phyloP scores from a whole-genome alignment of 306 rosid genomes.

The Casuarina cunninghamiana region DNA sequence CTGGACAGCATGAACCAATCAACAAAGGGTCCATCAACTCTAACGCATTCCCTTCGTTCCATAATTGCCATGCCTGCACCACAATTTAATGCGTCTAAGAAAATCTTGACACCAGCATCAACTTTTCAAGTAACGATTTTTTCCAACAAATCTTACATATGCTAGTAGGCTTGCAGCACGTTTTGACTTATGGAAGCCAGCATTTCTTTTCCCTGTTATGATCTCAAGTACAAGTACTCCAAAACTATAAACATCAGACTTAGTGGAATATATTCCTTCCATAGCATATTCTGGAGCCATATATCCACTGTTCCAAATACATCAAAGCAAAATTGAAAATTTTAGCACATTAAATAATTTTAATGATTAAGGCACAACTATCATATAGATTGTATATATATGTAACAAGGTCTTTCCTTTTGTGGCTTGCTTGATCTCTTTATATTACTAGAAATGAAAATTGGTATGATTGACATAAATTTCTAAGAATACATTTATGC shows the following conservation, averaged over 20 bases:
- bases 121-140: not conserved
- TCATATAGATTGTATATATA: no score
- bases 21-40: conserved; percentile 43
- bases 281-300: conserved; percentile 56
- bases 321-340: not conserved
- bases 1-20: conserved; percentile 31
- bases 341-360: no score
- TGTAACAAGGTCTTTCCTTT: no score
- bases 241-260: conserved; percentile 42
- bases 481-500: no score
- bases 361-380: no score
- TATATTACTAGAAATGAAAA: no score
- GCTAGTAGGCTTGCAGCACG: conserved; percentile 34
- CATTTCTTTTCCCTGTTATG: conserved; percentile 36
- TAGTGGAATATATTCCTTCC: conserved; percentile 46
- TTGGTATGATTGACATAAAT: no score
- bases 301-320: conserved; percentile 9
- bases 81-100: not conserved
- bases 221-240: conserved; percentile 50
- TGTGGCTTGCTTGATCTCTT: no score
- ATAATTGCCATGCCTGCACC: conserved; percentile 48
- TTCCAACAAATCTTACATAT: conserved; percentile 28
- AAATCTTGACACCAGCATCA: not conserved
- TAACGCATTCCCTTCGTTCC: conserved; percentile 36
- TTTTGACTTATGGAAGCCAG: conserved; percentile 35